Evolutionary conservation across 768 basidiomycete genomes (phyloP), one percentile per base, ranked within the genome.

Genomic region (Boletus fagicola): DNA sequence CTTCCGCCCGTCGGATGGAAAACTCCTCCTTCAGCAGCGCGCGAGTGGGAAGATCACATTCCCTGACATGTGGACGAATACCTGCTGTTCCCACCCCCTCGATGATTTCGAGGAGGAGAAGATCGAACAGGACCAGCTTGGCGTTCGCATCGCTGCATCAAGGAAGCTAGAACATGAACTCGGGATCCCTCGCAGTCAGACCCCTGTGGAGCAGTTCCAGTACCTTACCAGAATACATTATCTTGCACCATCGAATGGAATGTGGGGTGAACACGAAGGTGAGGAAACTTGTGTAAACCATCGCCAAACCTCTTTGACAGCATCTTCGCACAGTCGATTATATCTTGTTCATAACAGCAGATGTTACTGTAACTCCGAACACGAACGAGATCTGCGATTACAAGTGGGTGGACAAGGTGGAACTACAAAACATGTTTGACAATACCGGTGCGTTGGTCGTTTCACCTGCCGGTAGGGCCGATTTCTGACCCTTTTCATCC

Each of bases 251-350:
- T 92, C 91, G 11, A 73, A 90, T 71, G 94, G 90, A 4, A 76
- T 88, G 67, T 98, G 97, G 97, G 97, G 97, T 44, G 97, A 99
- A 72, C 97, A 99, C 65, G 97, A 99, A 85, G 86, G 96, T 94
- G 69, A 54, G 77, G 68, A 53, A 22, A 31, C 11, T 9, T 33
- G 1, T 45, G 13, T 10, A n/a, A 20, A 15, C 24, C 18, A 24
- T 40, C 18, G 12, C 18, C n/a, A 26, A 36, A 42, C 22, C 12
- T 9, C 43, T 5, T 45, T 63, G 49, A 72, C 43, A 26, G 44
- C 24, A 61, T 57, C n/a, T 33, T 53, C 22, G 36, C 49, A 20
- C 64, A 99, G 97, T 99, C 60, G 97, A 99, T 73, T 98, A 98
- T 72, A 98, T 99, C 65, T 78, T 99, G 54, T 98, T 99, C 82